A percentile compares a stretch with the other conserved stretches of the same genome.
Evolutionary conservation across 2,329 filamentous ascomycete genomes (phyloP).

Genomic region (Ploettnerulaceae sp.): DNA sequence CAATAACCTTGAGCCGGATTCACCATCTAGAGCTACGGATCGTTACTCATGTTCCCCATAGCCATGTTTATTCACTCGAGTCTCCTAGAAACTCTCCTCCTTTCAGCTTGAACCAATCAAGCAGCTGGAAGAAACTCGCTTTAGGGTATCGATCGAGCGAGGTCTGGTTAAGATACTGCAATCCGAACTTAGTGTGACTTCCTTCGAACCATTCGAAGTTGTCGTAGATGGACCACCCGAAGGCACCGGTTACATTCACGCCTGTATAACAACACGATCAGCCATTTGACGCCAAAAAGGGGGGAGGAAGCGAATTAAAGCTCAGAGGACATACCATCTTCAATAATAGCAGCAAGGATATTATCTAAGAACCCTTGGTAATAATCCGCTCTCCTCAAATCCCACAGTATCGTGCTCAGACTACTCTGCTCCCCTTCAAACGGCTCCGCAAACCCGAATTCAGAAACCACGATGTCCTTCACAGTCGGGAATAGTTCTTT

Average conservation of each 20-base stretch:
- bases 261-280: too few relatives aligned
- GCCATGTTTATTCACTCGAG: too few relatives aligned
- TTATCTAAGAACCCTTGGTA: slow-evolving; percentile 72
- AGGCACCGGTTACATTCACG: slow-evolving; percentile 73
- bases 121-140: slow-evolving; percentile 31
- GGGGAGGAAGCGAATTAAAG: neutral
- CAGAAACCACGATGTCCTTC: slow-evolving; percentile 28
- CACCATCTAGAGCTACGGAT: too few relatives aligned
- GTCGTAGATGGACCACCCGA: slow-evolving; percentile 85
- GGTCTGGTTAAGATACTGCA: slow-evolving; percentile 36
- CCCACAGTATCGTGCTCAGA: slow-evolving; percentile 54
- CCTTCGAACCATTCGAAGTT: slow-evolving; percentile 40
- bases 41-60: too few relatives aligned
- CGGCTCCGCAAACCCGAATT: slow-evolving; percentile 32
- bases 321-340: slow-evolving; percentile 41
- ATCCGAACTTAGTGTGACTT: slow-evolving; percentile 23
- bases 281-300: too few relatives aligned
- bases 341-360: slow-evolving; percentile 61
- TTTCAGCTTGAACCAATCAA: slow-evolving; percentile 28
- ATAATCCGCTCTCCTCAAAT: slow-evolving; percentile 75
- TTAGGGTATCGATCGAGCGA: slow-evolving; percentile 30
- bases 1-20: too few relatives aligned
- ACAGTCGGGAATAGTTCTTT: slow-evolving; percentile 38
- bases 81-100: slow-evolving; percentile 15
- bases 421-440: slow-evolving; percentile 24